A percentile compares a stretch with the other conserved stretches of the same genome.
These are phyloP conservation scores for Cinchona pubescens DNA, from an alignment of 257 asterid species.

Conservation along the genomic window DNA sequence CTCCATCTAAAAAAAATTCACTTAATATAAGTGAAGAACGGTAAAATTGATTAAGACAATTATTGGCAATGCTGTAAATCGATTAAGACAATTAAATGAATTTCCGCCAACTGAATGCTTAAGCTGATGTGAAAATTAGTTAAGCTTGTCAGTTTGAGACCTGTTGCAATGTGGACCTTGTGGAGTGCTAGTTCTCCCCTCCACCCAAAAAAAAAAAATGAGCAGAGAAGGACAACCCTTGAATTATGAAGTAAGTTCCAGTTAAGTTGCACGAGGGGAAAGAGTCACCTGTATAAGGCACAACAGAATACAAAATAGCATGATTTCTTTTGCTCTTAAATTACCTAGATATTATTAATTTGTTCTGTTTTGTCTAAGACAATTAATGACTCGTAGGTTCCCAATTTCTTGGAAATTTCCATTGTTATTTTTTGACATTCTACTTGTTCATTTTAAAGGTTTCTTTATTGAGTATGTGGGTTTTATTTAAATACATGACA, in stretches of 20 bases:
- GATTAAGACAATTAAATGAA: background rate
- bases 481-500: too few species aligned
- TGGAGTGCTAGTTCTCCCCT: background rate
- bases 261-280: background rate
- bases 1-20: too few species aligned
- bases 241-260: too few species aligned
- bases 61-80: too few species aligned
- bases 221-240: background rate
- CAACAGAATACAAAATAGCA: background rate
- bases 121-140: background rate
- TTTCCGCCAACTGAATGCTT: background rate
- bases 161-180: background rate
- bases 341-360: background rate
- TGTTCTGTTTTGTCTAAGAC: background rate
- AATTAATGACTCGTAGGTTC: slow-evolving; percentile 1
- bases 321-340: background rate
- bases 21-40: too few species aligned
- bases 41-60: too few species aligned
- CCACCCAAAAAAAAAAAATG: background rate
- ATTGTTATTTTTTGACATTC: background rate
- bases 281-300: background rate
- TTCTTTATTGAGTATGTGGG: background rate
- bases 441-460: background rate
- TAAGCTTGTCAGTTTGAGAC: background rate
- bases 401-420: background rate